Evolutionary conservation across 2,329 filamentous ascomycete species (phyloP).

Genomic region (Venturia pyrina): DNA sequence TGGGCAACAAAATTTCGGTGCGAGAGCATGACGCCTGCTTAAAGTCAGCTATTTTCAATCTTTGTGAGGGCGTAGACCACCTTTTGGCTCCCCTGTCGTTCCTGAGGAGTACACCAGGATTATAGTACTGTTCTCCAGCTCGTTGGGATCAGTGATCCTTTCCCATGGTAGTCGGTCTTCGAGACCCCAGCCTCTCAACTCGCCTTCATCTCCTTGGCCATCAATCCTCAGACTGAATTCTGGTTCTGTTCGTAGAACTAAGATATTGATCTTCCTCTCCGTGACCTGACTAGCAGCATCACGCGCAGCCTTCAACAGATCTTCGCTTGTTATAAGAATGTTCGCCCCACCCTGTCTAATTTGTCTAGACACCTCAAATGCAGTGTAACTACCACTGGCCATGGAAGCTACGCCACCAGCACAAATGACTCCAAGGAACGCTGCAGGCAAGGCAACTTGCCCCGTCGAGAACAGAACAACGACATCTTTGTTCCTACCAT

Average conservation of each 20-base stretch:
- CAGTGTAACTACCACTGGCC: constrained; percentile 41
- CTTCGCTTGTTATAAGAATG: constrained; percentile 38
- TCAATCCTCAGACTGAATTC: constrained; percentile 26
- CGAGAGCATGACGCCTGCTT: constrained; percentile 30
- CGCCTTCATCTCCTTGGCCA: constrained; percentile 21
- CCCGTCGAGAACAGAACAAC: constrained; percentile 48
- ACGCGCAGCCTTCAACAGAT: constrained; percentile 37
- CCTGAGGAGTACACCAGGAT: constrained; percentile 38
- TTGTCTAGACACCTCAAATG: constrained; percentile 40
- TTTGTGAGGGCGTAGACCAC: constrained; percentile 13
- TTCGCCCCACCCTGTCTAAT: constrained; percentile 33
- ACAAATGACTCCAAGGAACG: constrained; percentile 48
- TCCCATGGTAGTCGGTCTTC: constrained; percentile 32
- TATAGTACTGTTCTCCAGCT: constrained; percentile 37
- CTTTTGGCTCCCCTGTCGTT: constrained; percentile 39
- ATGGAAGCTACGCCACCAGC: constrained; percentile 52
- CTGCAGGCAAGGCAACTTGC: constrained; percentile 42
- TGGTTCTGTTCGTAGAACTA: constrained; percentile 39
- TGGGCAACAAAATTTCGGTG: constrained; percentile 35
- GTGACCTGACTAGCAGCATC: constrained; percentile 41
- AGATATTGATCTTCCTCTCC: constrained; percentile 35
- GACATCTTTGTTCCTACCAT: constrained; percentile 35
- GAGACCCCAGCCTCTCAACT: constrained; percentile 23
- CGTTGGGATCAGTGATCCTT: constrained; percentile 39
- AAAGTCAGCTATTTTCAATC: background rate